These are phyloP conservation scores for Beauveria medogensis DNA, from an alignment of 2,329 filamentous ascomycete species.

Conservation along the genomic window DNA sequence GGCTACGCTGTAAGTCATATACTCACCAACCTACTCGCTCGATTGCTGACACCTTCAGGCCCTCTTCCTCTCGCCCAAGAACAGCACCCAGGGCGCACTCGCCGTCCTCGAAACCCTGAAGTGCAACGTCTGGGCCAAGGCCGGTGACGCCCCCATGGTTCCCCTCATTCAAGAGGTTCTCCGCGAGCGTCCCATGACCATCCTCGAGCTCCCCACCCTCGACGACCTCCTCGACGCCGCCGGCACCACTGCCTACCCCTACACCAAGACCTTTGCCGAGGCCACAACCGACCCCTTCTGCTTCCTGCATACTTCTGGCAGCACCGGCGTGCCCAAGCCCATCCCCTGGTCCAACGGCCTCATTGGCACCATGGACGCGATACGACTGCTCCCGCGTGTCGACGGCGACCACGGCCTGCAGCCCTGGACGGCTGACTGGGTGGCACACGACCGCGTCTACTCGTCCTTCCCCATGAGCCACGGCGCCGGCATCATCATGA, in stretches of 20 bases:
- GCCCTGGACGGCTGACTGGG: conserved; percentile 24
- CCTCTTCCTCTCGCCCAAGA: conserved; percentile 26
- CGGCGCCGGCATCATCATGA: conserved; percentile 33
- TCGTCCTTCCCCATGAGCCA: conserved; percentile 30
- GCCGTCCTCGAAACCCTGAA: conserved; percentile 24
- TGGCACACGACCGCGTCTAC: conserved; percentile 23
- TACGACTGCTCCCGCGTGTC: conserved; percentile 24
- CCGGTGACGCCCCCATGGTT: conserved; percentile 13
- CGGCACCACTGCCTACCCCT: conserved; percentile 17
- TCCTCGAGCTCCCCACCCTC: conserved; percentile 21
- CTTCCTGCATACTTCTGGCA: conserved; percentile 34
- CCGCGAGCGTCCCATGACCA: conserved; percentile 18
- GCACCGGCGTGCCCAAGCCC: conserved; percentile 34
- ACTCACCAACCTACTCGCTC: rapidly evolving
- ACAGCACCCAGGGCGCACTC: conserved; percentile 24
- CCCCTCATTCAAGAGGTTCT: conserved; percentile 19
- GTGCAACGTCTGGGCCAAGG: conserved; percentile 24
- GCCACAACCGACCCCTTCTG: conserved; percentile 27
- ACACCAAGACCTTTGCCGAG: conserved; percentile 25
- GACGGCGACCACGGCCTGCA: conserved; percentile 21
- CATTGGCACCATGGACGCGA: conserved; percentile 28
- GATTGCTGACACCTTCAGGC: conserved; percentile 3
- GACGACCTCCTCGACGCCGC: conserved; percentile 21
- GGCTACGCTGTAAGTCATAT: conserved; percentile 19
- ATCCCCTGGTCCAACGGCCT: conserved; percentile 27